Percentiles rank a stretch among this genome's conserved stretches.
These are phyloP conservation scores for Hydnum rufescens DNA, from an alignment of 768 basidiomycete genomes.

Conservation along the genomic window DNA sequence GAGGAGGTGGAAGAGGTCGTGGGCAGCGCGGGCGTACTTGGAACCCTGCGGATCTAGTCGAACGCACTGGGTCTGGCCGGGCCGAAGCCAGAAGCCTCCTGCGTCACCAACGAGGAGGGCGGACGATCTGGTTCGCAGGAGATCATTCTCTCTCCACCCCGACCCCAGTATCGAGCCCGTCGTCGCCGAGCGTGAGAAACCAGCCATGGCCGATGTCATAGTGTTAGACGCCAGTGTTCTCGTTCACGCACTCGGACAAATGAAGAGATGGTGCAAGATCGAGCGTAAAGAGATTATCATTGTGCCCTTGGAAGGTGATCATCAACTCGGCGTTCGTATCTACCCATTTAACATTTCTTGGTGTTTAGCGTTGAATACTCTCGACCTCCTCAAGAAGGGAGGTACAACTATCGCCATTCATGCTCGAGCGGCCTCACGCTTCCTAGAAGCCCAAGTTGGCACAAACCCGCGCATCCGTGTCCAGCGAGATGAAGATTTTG, in stretches of 20 bases:
- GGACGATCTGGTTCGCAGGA: conserved; percentile 4
- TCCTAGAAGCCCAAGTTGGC: conserved; percentile 75
- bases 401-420: conserved; percentile 55
- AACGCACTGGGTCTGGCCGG: background rate
- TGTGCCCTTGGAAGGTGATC: conserved; percentile 67
- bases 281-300: conserved; percentile 62
- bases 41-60: background rate
- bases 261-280: conserved; percentile 67
- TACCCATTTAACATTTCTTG: background rate
- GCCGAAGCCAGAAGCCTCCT: background rate
- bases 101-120: conserved; percentile 7
- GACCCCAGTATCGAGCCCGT: background rate
- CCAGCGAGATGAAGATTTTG: conserved; percentile 64
- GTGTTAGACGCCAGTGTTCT: conserved; percentile 70
- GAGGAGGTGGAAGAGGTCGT: conserved; percentile 25
- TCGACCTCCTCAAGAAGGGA: conserved; percentile 87
- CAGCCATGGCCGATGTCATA: conserved; percentile 17
- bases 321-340: background rate
- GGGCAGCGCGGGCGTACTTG: conserved; percentile 8
- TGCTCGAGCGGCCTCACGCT: conserved; percentile 72
- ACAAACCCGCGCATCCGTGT: conserved; percentile 63
- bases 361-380: conserved; percentile 61
- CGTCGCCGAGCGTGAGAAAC: conserved; percentile 14
- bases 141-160: background rate
- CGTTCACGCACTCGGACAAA: conserved; percentile 51